Conservation (phyloP, 331 rosid genomes). For the Saraca asoca region DNA sequence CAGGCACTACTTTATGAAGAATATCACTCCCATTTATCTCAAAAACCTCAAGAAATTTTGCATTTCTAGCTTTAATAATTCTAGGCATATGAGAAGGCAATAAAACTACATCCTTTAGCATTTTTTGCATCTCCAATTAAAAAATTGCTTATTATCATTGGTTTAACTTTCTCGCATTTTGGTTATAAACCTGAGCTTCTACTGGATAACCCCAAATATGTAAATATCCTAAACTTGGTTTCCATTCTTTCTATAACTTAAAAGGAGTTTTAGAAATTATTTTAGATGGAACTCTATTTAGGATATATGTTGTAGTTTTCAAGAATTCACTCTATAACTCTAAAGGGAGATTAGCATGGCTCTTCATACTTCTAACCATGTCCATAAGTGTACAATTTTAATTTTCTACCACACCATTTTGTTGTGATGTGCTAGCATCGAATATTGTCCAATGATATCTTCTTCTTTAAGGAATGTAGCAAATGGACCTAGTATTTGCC, state of each 20-base stretch:
- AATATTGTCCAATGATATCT: too few relatives aligned
- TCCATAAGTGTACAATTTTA: too few relatives aligned
- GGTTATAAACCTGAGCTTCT: not conserved
- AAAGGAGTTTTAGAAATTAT: not conserved
- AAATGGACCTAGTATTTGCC: too few relatives aligned
- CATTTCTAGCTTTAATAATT: not conserved
- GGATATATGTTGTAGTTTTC: not conserved
- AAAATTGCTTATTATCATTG: too few relatives aligned
- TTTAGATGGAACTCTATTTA: not conserved
- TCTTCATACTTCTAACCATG: too few relatives aligned
- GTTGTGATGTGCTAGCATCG: too few relatives aligned
- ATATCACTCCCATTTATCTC: not conserved
- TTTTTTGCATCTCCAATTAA: not conserved
- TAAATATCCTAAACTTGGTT: not conserved
- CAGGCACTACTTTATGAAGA: not conserved
- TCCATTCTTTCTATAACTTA: not conserved
- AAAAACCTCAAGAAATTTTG: not conserved
- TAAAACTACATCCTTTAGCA: conserved; percentile 1
- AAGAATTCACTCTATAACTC: not conserved
- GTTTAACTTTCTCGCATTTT: too few relatives aligned
- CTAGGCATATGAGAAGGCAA: not conserved
- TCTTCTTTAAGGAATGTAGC: too few relatives aligned
- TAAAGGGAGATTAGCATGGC: too few relatives aligned
- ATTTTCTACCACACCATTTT: too few relatives aligned
- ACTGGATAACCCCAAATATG: not conserved